Evolutionary conservation across 257 asterid genomes (phyloP).

Genomic region (Salvia hispanica): DNA sequence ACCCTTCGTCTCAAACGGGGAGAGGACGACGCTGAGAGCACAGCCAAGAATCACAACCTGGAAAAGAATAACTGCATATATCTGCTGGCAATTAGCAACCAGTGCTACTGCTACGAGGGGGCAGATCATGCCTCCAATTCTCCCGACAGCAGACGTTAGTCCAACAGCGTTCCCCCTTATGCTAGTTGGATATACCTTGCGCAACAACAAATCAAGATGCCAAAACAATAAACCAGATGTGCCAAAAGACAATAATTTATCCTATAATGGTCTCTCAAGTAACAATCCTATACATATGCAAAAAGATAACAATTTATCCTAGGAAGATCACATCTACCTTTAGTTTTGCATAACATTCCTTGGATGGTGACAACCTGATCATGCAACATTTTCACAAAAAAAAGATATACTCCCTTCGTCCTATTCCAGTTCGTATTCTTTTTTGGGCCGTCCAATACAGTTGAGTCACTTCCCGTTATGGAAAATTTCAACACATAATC

Average conservation of each 20-base stretch:
- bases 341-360: background rate
- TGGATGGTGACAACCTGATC: background rate
- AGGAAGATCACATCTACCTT: no score
- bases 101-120: slow-evolving; percentile 67
- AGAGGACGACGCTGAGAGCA: slow-evolving; percentile 47
- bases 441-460: no score
- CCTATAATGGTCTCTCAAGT: background rate
- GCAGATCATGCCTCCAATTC: slow-evolving; percentile 69
- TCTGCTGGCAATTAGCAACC: slow-evolving; percentile 57
- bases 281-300: background rate
- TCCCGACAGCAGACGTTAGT: slow-evolving; percentile 54
- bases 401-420: background rate
- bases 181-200: slow-evolving; percentile 75
- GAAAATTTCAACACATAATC: no score
- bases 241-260: background rate
- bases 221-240: background rate
- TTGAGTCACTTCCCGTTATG: no score
- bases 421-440: no score
- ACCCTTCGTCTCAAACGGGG: slow-evolving; percentile 54
- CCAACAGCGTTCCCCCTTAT: slow-evolving; percentile 66
- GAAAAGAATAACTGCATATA: slow-evolving; percentile 55
- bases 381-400: background rate
- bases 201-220: background rate
- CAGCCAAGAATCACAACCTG: slow-evolving; percentile 39
- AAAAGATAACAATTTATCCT: background rate